phyloP scores from a whole-genome alignment of 305 asterid species.

The Ajuga reptans region DNA sequence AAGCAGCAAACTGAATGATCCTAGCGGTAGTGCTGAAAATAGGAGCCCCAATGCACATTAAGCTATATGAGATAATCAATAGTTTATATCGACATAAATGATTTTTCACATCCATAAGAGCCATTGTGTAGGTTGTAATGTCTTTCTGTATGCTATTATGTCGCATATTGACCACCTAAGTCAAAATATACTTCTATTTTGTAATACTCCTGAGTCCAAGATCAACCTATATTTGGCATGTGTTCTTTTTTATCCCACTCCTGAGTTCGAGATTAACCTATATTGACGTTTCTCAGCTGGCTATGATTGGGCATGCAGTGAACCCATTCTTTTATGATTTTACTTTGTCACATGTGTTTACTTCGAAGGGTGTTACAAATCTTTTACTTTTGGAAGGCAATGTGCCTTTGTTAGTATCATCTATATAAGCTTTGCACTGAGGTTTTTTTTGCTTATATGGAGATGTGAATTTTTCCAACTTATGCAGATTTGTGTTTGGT shows the following conservation, averaged over 20 bases:
- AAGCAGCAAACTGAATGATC: neutral
- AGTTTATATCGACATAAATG: neutral
- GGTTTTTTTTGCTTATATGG: neutral
- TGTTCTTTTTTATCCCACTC: neutral
- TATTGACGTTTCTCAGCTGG: too few relatives aligned
- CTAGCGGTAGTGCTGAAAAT: neutral
- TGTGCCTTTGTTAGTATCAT: neutral
- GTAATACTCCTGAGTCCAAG: neutral
- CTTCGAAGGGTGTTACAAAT: neutral
- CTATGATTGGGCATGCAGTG: neutral
- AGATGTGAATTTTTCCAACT: constrained; percentile 10
- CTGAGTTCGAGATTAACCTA: neutral
- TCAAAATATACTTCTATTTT: neutral
- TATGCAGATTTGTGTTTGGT: constrained; percentile 91
- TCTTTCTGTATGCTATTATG: neutral
- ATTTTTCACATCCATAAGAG: neutral
- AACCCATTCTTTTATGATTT: neutral
- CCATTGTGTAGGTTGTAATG: neutral
- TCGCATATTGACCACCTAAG: neutral
- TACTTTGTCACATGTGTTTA: neutral
- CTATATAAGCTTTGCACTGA: neutral
- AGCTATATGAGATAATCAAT: neutral
- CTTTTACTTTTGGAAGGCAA: neutral
- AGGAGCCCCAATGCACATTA: neutral
- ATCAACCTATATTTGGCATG: neutral